Conservation (phyloP, 257 asterid species). For the Plectranthus barbatus region DNA sequence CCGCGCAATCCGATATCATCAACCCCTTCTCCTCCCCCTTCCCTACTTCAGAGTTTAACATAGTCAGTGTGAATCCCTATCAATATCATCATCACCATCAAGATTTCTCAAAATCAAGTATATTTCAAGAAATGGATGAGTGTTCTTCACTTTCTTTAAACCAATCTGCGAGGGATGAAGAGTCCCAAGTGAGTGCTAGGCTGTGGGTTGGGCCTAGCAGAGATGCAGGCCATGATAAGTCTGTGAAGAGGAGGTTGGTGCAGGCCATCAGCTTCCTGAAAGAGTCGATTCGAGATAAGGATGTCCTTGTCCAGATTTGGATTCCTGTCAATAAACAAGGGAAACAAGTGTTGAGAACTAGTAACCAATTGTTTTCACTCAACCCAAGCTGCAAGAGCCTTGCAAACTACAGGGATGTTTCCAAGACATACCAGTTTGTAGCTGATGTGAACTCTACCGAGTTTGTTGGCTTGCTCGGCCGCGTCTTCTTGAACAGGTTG, state of each 20-base stretch:
- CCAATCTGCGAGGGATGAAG: neutral
- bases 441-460: slow-evolving; percentile 43
- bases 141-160: neutral
- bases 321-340: slow-evolving; percentile 49
- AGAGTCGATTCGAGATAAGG: slow-evolving; percentile 38
- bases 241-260: slow-evolving; percentile 34
- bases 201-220: slow-evolving; percentile 42
- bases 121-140: slow-evolving; percentile 28
- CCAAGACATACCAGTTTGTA: slow-evolving; percentile 40
- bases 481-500: slow-evolving; percentile 61
- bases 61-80: neutral
- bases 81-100: slow-evolving; percentile 5
- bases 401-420: slow-evolving; percentile 44
- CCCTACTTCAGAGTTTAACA: slow-evolving; percentile 1
- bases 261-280: slow-evolving; percentile 49
- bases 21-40: neutral
- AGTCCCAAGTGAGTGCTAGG: slow-evolving; percentile 10
- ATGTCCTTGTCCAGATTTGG: slow-evolving; percentile 65
- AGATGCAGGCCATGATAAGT: slow-evolving; percentile 15
- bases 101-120: slow-evolving; percentile 15
- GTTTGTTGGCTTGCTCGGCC: slow-evolving; percentile 50
- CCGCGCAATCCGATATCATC: neutral
- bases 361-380: slow-evolving; percentile 48
- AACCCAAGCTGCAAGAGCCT: slow-evolving; percentile 40
- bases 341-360: slow-evolving; percentile 42